phyloP scores from a whole-genome alignment of 495 filamentous ascomycete species.

The Neurospora sublineolata region DNA sequence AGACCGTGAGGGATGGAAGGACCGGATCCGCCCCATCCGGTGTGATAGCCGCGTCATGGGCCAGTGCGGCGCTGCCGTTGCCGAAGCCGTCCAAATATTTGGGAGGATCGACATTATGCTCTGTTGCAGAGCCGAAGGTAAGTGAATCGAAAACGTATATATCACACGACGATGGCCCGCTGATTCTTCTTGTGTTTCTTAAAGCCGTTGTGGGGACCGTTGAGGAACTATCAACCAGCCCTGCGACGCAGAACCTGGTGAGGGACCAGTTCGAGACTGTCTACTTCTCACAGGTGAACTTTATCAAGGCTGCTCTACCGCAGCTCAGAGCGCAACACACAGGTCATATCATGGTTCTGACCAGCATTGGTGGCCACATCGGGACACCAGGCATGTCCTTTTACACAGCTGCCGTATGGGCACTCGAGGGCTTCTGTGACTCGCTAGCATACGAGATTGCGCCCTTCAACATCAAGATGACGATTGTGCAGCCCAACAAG shows the following conservation, averaged over 20 bases:
- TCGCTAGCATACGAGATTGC: constrained; percentile 94
- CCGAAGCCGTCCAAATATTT: constrained; percentile 73
- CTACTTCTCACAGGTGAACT: constrained; percentile 89
- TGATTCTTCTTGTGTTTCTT: not conserved
- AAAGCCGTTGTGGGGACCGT: constrained; percentile 79
- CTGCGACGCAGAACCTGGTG: constrained; percentile 63
- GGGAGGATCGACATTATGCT: constrained; percentile 81
- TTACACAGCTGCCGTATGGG: constrained; percentile 89
- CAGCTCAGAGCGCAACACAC: constrained; percentile 64
- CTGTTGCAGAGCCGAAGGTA: constrained; percentile 78
- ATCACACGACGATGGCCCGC: not conserved
- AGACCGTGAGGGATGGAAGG: constrained; percentile 45
- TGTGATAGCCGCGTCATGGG: constrained; percentile 47
- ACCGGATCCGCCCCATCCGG: constrained; percentile 42
- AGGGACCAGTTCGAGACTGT: constrained; percentile 88
- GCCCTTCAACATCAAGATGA: constrained; percentile 93
- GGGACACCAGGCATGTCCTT: constrained; percentile 84
- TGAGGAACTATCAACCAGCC: constrained; percentile 72
- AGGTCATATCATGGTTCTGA: constrained; percentile 83
- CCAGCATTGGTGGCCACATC: constrained; percentile 82
- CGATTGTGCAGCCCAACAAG: constrained; percentile 78
- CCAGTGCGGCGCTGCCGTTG: constrained; percentile 68
- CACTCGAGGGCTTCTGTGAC: constrained; percentile 95
- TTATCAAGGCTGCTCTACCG: constrained; percentile 82
- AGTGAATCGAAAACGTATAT: constrained; percentile 1